phyloP scores from a whole-genome alignment of 208 protist genomes.

The Wallacemonas sp. region DNA sequence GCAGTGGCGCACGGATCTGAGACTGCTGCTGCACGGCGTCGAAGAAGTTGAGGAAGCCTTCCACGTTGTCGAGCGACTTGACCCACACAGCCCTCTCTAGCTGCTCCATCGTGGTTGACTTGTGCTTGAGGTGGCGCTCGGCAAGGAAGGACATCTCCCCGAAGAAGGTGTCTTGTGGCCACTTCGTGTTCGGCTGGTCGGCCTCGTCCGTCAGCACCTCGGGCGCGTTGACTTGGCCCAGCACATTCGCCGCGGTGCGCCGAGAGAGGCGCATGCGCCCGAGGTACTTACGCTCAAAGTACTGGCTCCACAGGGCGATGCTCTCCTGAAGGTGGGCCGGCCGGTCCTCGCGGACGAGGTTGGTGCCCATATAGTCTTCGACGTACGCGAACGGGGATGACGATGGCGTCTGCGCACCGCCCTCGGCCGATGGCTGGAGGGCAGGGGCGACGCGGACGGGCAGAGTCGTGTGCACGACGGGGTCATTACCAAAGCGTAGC shows the following conservation, averaged over 20 bases:
- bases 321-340: slow-evolving; percentile 59
- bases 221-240: slow-evolving; percentile 39
- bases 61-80: slow-evolving; percentile 17
- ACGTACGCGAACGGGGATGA: slow-evolving; percentile 74
- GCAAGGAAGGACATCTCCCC: slow-evolving; percentile 63
- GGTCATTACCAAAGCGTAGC: slow-evolving; percentile 89
- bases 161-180: slow-evolving; percentile 76
- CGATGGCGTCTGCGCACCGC: background rate
- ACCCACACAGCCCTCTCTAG: slow-evolving; percentile 60
- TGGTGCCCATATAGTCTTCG: slow-evolving; percentile 88
- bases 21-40: slow-evolving; percentile 70
- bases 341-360: slow-evolving; percentile 47
- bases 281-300: slow-evolving; percentile 43
- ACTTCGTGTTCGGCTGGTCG: slow-evolving; percentile 77
- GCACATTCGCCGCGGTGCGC: slow-evolving; percentile 49
- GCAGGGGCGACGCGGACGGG: slow-evolving; percentile 8
- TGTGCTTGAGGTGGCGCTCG: slow-evolving; percentile 72
- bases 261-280: slow-evolving; percentile 56
- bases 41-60: slow-evolving; percentile 67
- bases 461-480: slow-evolving; percentile 67
- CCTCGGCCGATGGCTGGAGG: background rate
- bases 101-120: slow-evolving; percentile 70
- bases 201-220: slow-evolving; percentile 71
- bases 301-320: slow-evolving; percentile 54
- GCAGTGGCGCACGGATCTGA: slow-evolving; percentile 65